Evolutionary conservation across 2,329 filamentous ascomycete genomes (phyloP), one percentile per base, ranked within the genome.

Genomic region (Colletotrichum orchidophilum): DNA sequence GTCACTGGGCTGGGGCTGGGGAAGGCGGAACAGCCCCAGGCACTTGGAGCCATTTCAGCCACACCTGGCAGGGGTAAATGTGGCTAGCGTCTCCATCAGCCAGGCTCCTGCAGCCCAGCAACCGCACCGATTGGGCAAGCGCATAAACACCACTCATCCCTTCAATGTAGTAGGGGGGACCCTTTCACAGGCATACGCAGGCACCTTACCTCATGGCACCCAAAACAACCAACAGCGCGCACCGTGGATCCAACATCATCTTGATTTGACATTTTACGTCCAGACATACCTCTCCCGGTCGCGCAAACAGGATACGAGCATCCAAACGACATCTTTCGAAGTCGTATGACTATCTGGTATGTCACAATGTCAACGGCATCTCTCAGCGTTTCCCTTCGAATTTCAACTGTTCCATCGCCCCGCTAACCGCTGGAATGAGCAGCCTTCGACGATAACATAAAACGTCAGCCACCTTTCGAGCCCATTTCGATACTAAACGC

Each of bases 371-470:
- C 46, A 52, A 27, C n/a, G 3, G 18, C 42, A 59, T 59, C 58
- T 24, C 52, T 62, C 61, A 35, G 53, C 50, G 50, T 24, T 42
- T 7, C 27, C 54, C 35, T 61, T 24, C 26, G 54, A 42, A 55
- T 42, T 70, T 55, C 67, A 57, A 50, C n/a, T 72, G 66, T 70
- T 58, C 66, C 73, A 81, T 83, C 80, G 79, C 81, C 81, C 79
- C 79, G 81, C 81, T 83, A 81, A 83, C 81, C 73, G 65, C 71
- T 81, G 81, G 81, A 83, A 83, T 83, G 81, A 26, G 52, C 29
- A 62, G 55, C 57, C 46, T 53, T 33, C 61, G 35, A 72, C 55
- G 35, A 73, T 59, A 35, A 63, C 52, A 74, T 63, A 49, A 60
- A 65, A 67, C 46, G 61, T 54, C 52, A 70, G 64, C 66, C 72